These are phyloP conservation scores for Datura wrightii DNA, from an alignment of 257 asterid species.

Conservation along the genomic window DNA sequence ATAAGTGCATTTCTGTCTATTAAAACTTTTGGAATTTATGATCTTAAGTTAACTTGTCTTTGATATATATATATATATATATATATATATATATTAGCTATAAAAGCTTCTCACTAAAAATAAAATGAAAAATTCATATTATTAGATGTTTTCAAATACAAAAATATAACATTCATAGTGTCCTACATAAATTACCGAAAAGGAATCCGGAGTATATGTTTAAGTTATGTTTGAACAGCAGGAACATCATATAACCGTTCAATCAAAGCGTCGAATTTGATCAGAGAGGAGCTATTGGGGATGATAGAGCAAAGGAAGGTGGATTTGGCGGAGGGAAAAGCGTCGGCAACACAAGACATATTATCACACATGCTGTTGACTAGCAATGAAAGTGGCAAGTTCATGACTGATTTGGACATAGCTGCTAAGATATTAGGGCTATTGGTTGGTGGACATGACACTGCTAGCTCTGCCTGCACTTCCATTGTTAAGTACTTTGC, in stretches of 20 bases:
- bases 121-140: background rate
- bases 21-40: no score
- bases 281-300: constrained; percentile 51
- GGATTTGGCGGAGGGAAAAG: constrained; percentile 54
- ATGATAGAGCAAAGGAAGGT: constrained; percentile 52
- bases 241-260: constrained; percentile 52
- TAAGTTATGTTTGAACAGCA: background rate
- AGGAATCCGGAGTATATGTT: fast-evolving
- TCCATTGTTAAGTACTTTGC: constrained; percentile 63
- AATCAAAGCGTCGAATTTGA: constrained; percentile 56
- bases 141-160: background rate
- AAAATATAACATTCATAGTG: background rate
- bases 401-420: constrained; percentile 52
- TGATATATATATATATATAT: no score
- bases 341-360: constrained; percentile 63
- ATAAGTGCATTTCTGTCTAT: no score
- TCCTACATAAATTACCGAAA: background rate
- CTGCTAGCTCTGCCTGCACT: constrained; percentile 66
- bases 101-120: background rate
- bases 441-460: constrained; percentile 66
- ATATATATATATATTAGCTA: no score
- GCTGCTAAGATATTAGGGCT: constrained; percentile 63
- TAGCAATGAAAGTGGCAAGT: constrained; percentile 58
- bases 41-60: no score
- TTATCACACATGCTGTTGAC: constrained; percentile 63